phyloP scores from a whole-genome alignment of 352 stramenopile genomes.

The Globisporangium recalcitrans region DNA sequence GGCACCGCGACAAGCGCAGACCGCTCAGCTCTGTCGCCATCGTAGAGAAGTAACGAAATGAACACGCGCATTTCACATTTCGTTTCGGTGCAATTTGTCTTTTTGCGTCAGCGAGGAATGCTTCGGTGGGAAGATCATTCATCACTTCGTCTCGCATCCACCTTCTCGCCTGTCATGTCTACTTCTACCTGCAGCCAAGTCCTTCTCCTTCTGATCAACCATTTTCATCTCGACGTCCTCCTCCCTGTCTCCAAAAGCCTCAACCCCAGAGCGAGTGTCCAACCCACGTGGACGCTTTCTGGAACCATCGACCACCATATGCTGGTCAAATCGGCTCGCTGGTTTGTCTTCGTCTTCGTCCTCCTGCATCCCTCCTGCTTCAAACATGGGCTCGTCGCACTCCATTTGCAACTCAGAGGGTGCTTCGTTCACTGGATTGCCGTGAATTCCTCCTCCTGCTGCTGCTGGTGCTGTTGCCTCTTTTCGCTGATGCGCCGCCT shows the following conservation, averaged over 20 bases:
- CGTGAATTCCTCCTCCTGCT: neutral
- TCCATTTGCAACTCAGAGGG: neutral
- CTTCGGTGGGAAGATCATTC: too few species aligned
- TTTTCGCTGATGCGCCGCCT: neutral
- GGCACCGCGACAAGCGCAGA: too few species aligned
- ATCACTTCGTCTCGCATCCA: neutral
- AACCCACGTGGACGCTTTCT: constrained; percentile 1
- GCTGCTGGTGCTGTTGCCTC: constrained; percentile 22
- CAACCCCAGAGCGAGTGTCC: neutral
- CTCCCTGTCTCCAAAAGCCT: neutral
- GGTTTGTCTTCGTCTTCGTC: constrained; percentile 4
- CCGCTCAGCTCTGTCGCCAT: neutral
- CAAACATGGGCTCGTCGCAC: constrained; percentile 11
- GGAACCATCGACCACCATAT: neutral
- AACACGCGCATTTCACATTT: neutral
- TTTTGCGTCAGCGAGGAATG: neutral
- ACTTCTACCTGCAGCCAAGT: constrained; percentile 1
- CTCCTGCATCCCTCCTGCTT: neutral
- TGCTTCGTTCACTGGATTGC: neutral
- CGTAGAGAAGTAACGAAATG: neutral
- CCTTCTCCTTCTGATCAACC: neutral
- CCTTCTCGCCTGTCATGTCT: neutral
- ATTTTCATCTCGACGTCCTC: constrained; percentile 1
- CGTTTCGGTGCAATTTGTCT: neutral
- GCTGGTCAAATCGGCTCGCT: neutral